A percentile compares a stretch with the other conserved stretches of the same genome.
Evolutionary conservation across 192 early-diverging fungal genomes (phyloP).

Genomic region (Coemansia sp.): DNA sequence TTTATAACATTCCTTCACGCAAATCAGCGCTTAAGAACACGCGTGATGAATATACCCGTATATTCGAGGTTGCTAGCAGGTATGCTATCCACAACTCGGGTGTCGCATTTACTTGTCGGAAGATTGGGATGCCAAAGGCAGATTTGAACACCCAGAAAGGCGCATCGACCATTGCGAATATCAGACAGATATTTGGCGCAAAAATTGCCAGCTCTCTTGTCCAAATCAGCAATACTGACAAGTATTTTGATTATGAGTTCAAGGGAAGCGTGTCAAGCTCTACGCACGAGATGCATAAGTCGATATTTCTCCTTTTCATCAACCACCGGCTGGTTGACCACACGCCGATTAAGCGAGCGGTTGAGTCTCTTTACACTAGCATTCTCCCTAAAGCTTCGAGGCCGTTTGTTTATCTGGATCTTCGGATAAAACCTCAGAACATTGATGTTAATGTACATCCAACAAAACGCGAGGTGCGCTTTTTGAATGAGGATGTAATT

Average conservation of each 20-base stretch:
- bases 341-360: slow-evolving; percentile 72
- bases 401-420: slow-evolving; percentile 86
- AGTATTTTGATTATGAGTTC: slow-evolving; percentile 60
- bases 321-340: slow-evolving; percentile 84
- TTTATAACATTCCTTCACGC: slow-evolving; percentile 90
- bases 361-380: slow-evolving; percentile 79
- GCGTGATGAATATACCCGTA: slow-evolving; percentile 87
- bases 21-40: slow-evolving; percentile 81
- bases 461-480: slow-evolving; percentile 92
- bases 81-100: slow-evolving; percentile 93
- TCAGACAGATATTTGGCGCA: slow-evolving; percentile 83
- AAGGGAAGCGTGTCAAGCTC: slow-evolving; percentile 88
- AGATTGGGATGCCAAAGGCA: slow-evolving; percentile 71
- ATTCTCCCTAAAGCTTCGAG: slow-evolving; percentile 85
- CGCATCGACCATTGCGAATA: slow-evolving; percentile 70
- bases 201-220: slow-evolving; percentile 79
- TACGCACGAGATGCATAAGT: slow-evolving; percentile 84
- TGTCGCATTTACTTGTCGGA: slow-evolving; percentile 87
- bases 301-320: slow-evolving; percentile 89
- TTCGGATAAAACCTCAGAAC: slow-evolving; percentile 84
- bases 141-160: slow-evolving; percentile 75
- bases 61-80: slow-evolving; percentile 83
- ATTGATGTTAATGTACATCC: slow-evolving; percentile 99
- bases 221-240: slow-evolving; percentile 57
- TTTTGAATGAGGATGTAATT: slow-evolving; percentile 88